These are phyloP conservation scores for Acanthamoeba triangularis DNA, from an alignment of 208 protist genomes.

Conservation along the genomic window DNA sequence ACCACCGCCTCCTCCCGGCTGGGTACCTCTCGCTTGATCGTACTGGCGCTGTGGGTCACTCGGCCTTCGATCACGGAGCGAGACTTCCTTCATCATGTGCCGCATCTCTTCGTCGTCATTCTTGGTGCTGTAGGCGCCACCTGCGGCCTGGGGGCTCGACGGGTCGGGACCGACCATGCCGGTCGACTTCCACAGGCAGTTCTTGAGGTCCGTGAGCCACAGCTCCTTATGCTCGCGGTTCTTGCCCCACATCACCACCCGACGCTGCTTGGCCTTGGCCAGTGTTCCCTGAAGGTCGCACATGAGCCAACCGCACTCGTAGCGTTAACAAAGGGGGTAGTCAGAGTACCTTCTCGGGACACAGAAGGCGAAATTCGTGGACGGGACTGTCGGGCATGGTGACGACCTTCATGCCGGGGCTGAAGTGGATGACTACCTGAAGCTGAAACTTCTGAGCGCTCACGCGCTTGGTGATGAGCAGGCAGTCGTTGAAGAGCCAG, in stretches of 20 bases:
- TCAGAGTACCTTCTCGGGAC: background rate
- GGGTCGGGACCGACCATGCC: slow-evolving; percentile 49
- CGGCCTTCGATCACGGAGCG: background rate
- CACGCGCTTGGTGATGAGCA: slow-evolving; percentile 37
- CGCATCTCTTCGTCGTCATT: background rate
- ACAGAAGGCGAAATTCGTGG: background rate
- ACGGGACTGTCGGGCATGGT: background rate
- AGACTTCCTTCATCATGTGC: slow-evolving; percentile 39
- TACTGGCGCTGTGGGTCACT: background rate
- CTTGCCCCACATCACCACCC: slow-evolving; percentile 33
- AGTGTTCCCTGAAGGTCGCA: background rate
- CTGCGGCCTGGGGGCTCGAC: background rate
- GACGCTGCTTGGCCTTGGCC: slow-evolving; percentile 27
- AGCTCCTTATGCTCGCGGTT: background rate
- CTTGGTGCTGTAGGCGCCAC: background rate
- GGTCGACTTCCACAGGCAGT: background rate
- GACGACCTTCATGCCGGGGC: slow-evolving; percentile 24
- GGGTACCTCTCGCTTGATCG: background rate
- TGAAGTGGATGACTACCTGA: slow-evolving; percentile 36
- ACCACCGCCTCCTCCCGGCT: background rate
- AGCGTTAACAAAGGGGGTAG: background rate
- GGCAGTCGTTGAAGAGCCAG: slow-evolving; percentile 34
- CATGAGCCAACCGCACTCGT: background rate
- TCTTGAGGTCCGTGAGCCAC: slow-evolving; percentile 1
- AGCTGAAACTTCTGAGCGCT: slow-evolving; percentile 58